A percentile compares a stretch with the other conserved stretches of the same genome.
Conservation (phyloP, 306 rosid species). For the Mimosa bimucronata region DNA sequence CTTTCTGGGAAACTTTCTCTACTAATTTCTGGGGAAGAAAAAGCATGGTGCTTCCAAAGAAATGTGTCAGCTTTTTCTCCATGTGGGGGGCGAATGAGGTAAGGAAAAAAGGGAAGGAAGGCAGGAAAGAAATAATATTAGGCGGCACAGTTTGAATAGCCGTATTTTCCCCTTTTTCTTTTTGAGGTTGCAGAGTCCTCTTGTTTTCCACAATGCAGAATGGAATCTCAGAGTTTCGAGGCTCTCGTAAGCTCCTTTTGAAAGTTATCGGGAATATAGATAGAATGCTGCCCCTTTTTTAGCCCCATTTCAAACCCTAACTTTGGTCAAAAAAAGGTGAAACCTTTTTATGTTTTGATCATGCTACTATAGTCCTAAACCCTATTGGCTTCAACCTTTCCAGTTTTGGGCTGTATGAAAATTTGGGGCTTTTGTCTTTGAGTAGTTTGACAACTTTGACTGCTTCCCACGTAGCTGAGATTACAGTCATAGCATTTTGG, state of each 20-base stretch:
- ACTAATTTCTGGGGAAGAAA: slow-evolving; percentile 43
- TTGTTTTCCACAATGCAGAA: slow-evolving; percentile 55
- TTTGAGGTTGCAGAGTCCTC: slow-evolving; percentile 42
- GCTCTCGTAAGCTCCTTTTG: slow-evolving; percentile 48
- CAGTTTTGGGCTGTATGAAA: slow-evolving; percentile 38
- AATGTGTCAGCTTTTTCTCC: slow-evolving; percentile 56
- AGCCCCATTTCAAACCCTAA: slow-evolving; percentile 41
- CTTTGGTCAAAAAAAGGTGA: slow-evolving; percentile 50
- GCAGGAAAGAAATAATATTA: background rate
- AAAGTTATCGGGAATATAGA: background rate
- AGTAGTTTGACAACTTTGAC: slow-evolving; percentile 31
- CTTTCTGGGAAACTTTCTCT: slow-evolving; percentile 41
- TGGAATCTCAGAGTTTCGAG: slow-evolving; percentile 69
- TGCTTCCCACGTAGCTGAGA: slow-evolving; percentile 2
- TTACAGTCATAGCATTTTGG: slow-evolving; percentile 36
- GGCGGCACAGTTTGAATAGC: slow-evolving; percentile 41
- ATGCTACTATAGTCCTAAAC: slow-evolving; percentile 9
- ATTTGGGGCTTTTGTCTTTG: slow-evolving; percentile 28
- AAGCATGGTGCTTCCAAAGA: slow-evolving; percentile 43
- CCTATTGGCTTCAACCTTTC: slow-evolving; percentile 35
- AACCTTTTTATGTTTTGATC: slow-evolving; percentile 38
- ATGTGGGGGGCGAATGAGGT: slow-evolving; percentile 39
- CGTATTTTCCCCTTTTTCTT: slow-evolving; percentile 8
- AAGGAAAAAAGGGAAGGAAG: background rate
- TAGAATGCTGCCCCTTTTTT: slow-evolving; percentile 26